Evolutionary conservation across 2,329 filamentous ascomycete species (phyloP).

Genomic region (Lecanicillium sp.): DNA sequence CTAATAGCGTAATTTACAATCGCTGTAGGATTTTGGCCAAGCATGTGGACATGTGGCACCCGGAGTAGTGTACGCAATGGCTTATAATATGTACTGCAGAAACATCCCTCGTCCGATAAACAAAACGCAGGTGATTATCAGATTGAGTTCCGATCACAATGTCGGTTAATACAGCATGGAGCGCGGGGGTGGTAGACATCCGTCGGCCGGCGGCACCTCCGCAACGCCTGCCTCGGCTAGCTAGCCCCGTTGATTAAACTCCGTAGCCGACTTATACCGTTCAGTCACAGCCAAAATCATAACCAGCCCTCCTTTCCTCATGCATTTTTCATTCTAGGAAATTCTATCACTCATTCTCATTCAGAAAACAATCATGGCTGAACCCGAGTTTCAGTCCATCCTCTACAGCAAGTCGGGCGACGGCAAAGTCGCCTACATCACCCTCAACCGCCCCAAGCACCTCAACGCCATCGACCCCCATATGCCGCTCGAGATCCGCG

Average conservation of each 20-base stretch:
- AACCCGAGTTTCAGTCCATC: slow-evolving; percentile 10
- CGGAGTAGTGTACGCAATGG: too few species aligned
- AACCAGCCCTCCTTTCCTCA: neutral
- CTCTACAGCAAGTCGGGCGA: slow-evolving; percentile 13
- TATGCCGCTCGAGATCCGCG: slow-evolving; percentile 13
- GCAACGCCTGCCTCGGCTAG: slow-evolving; percentile 1
- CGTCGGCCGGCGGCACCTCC: neutral
- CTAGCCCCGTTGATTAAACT: neutral
- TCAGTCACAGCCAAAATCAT: too few species aligned
- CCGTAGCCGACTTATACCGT: too few species aligned
- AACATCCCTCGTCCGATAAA: too few species aligned
- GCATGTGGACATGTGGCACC: too few species aligned
- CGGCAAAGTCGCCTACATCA: slow-evolving; percentile 16
- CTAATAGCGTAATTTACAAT: too few species aligned
- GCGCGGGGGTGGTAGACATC: neutral
- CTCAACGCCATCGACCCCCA: slow-evolving; percentile 16
- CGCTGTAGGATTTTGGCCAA: too few species aligned
- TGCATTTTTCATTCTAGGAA: neutral
- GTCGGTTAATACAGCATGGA: too few species aligned
- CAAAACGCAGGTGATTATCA: too few species aligned
- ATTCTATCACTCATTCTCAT: too few species aligned
- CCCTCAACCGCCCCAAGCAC: slow-evolving; percentile 14
- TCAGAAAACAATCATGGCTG: neutral
- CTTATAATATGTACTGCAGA: too few species aligned
- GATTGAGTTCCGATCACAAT: too few species aligned